Evolutionary conservation across 2,329 filamentous ascomycete species (phyloP), one percentile per base, ranked within the genome.

Genomic region (Tolypocladium ovalisporum): DNA sequence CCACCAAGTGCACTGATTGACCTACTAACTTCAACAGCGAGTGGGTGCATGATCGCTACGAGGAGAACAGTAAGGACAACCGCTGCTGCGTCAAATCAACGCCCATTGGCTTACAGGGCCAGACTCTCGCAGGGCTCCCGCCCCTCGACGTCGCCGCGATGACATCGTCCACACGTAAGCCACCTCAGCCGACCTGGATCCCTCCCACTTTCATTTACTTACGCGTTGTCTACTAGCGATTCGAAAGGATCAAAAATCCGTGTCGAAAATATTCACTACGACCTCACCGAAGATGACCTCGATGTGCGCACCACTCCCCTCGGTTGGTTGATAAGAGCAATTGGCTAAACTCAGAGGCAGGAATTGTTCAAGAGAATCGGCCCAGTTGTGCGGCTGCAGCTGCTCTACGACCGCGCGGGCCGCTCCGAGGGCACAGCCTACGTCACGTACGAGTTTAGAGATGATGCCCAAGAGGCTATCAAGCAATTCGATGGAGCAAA

Each of bases 1-100:
- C 10, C 29, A 10, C 15, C 19, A 15, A 22, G 47, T 19, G 47
- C 29, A 15, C 29, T 29, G 29, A 35, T 15, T 8, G 72, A 60
- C 72, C 65, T 56, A 49, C 40, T 49, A 29, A 58, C 37, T 32
- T 17, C 5, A 56, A 29, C 62, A 90, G 90, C 68, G 91, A 96
- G 78, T 97, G 92, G 92, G 90, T 96, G 65, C 92, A 97, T 71
- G 90, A 96, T 75, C 89, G 86, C 70, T 96, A 85, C 70, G 89
- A 94, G 71, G 89, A 90, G 67, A 82, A 86, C 70, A 80, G 86
- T 81, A 76, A 67, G 68, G 17, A n/a, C 5, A 2, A 56, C 58
- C 49, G 49, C 29, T 37, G n/a, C 32, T 24, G 44, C 12, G 27
- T 47, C 52, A 32, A 32, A 35, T 54, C 39, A 32, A 54, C 32